Conservation (phyloP, 2,329 filamentous ascomycete species). For the Leptodontidium sp. region DNA sequence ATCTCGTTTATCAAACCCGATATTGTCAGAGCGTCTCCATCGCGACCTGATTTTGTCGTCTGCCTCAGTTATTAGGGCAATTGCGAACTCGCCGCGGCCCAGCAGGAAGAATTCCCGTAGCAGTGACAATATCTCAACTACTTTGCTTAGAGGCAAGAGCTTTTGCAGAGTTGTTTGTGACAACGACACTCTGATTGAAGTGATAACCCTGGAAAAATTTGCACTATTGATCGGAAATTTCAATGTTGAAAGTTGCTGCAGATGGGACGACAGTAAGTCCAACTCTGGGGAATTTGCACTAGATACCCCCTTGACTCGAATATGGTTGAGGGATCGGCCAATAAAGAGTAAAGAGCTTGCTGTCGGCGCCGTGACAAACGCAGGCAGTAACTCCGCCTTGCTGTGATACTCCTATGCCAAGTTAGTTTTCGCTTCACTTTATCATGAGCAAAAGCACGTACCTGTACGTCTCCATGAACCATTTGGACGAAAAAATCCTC, state of each 20-base stretch:
- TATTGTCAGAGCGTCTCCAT: slow-evolving; percentile 69
- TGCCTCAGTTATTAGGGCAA: slow-evolving; percentile 84
- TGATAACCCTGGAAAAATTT: slow-evolving; percentile 75
- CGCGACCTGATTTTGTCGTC: slow-evolving; percentile 80
- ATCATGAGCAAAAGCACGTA: slow-evolving; percentile 30
- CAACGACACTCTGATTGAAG: slow-evolving; percentile 79
- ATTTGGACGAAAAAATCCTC: slow-evolving; percentile 86
- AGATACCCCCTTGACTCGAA: slow-evolving; percentile 63
- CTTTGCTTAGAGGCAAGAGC: slow-evolving; percentile 78
- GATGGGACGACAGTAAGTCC: slow-evolving; percentile 71
- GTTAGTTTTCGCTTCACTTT: slow-evolving; percentile 25
- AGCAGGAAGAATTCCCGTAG: slow-evolving; percentile 89
- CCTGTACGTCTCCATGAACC: slow-evolving; percentile 50
- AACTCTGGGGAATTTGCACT: slow-evolving; percentile 57
- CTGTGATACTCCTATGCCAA: slow-evolving; percentile 63
- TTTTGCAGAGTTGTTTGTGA: slow-evolving; percentile 86
- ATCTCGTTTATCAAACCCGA: slow-evolving; percentile 65
- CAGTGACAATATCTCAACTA: slow-evolving; percentile 78
- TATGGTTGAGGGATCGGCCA: slow-evolving; percentile 86
- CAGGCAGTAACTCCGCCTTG: slow-evolving; percentile 71
- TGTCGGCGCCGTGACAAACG: slow-evolving; percentile 78
- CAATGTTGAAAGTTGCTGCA: slow-evolving; percentile 73
- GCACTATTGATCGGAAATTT: slow-evolving; percentile 77
- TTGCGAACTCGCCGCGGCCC: slow-evolving; percentile 88
- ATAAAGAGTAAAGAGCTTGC: slow-evolving; percentile 89